Base-by-base conservation (phyloP, 1,139 yeast species). In the Pneumocystis jirovecii region DNA sequence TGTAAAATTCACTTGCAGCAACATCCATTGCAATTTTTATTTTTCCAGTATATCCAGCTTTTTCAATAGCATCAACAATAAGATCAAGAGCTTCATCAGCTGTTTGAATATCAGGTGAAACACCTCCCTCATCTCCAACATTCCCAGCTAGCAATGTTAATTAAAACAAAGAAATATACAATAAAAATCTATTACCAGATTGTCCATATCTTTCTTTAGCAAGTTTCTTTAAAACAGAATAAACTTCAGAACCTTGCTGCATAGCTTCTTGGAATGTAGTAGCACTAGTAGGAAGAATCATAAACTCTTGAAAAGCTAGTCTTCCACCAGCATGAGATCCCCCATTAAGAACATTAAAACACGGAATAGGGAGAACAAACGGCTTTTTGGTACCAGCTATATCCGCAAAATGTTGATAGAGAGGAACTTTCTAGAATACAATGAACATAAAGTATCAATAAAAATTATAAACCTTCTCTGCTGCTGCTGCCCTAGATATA, bases 61-160 rank as follows among this genome's bases (percentile, higher is more conserved):
- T 78, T 76, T 85, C 87, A 78, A 91, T 90, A 76, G 97, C 89
- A 71, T 80, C 85, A 73, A 84, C 83, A 78, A 91, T 89, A 78
- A 91, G 86, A 81, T 90, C 96, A 73, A 91, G 82, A 73, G 97
- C 97, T 83, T 91, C 97, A 79, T 84, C 88, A 76, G 97, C 90
- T 73, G 96, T 83, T 71, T 86, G 83, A 74, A 91, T 85, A 80
- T 89, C 88, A 79, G 97, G 97, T 74, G 97, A 97, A 82, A 91
- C 96, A 84, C 97, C 97, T 85, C 97, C 97, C 83, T 91, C 97
- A 80, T 91, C 97, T 85, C 97, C 97, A 77, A 91, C 97, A 82
- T 91, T 91, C 81, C 96, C 97, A 75, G 97, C 97, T 50, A 25
- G 25, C 21, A 50, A 50, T 50, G 25, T 29, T 44, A 21, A 19